phyloP scores from a whole-genome alignment of 345 rosid genomes.

The Eucalyptus caleyi region DNA sequence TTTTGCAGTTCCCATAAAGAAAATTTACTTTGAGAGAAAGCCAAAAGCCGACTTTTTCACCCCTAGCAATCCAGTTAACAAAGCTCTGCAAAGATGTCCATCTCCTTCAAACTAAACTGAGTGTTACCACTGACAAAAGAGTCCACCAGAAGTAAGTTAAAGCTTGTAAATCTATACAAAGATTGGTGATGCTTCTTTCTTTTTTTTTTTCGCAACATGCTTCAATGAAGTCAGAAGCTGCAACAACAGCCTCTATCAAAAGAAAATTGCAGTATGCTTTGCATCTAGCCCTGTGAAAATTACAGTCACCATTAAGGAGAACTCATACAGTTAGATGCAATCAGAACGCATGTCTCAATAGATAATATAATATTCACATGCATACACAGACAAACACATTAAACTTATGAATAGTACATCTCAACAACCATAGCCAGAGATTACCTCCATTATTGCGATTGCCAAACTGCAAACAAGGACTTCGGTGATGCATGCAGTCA shows the following conservation, averaged over 20 bases:
- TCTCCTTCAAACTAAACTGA: not conserved
- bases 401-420: not conserved
- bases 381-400: not conserved
- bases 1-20: not conserved
- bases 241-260: not conserved
- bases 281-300: not conserved
- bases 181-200: not conserved
- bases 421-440: not conserved
- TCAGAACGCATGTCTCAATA: not conserved
- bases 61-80: not conserved
- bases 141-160: not conserved
- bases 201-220: not conserved
- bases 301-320: not conserved
- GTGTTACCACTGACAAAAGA: not conserved
- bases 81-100: not conserved
- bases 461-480: constrained; percentile 60
- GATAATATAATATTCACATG: not conserved
- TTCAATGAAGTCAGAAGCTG: not conserved
- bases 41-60: not conserved
- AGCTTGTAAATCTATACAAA: not conserved
- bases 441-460: constrained; percentile 74
- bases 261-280: not conserved
- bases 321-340: not conserved
- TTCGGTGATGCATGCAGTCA: constrained; percentile 15
- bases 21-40: not conserved